These are phyloP conservation scores for Russula olivacea DNA, from an alignment of 768 basidiomycete species.

Conservation along the genomic window DNA sequence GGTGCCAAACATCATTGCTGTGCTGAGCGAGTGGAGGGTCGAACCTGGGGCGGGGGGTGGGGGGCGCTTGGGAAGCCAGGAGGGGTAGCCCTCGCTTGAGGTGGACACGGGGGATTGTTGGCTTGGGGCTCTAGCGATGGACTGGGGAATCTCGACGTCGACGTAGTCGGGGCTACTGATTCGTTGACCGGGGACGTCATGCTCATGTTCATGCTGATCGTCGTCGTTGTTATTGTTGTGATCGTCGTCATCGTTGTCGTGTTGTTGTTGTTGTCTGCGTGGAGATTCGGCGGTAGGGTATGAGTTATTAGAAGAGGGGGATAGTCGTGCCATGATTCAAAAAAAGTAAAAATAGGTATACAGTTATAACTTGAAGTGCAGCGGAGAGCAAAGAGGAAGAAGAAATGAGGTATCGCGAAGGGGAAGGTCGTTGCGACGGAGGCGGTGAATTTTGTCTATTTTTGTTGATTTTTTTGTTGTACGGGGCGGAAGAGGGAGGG, in stretches of 20 bases:
- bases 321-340: constrained; percentile 7
- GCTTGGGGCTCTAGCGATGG: neutral
- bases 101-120: constrained; percentile 3
- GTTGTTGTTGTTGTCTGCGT: neutral
- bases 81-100: constrained; percentile 61
- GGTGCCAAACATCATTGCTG: constrained; percentile 30
- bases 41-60: constrained; percentile 70
- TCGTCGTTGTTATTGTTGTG: neutral
- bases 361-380: neutral
- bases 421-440: neutral
- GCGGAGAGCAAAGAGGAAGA: neutral
- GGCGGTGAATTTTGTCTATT: constrained; percentile 3
- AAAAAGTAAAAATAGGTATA: neutral
- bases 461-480: constrained; percentile 6
- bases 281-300: neutral
- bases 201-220: neutral
- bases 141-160: neutral
- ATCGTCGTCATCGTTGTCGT: neutral
- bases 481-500: neutral
- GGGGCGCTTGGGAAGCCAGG: constrained; percentile 78
- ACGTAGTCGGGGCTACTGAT: neutral
- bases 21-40: constrained; percentile 55
- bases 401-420: neutral
- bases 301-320: constrained; percentile 16
- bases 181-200: neutral